Conservation (phyloP, 352 stramenopile genomes). For the Phytopythium helicoides region DNA sequence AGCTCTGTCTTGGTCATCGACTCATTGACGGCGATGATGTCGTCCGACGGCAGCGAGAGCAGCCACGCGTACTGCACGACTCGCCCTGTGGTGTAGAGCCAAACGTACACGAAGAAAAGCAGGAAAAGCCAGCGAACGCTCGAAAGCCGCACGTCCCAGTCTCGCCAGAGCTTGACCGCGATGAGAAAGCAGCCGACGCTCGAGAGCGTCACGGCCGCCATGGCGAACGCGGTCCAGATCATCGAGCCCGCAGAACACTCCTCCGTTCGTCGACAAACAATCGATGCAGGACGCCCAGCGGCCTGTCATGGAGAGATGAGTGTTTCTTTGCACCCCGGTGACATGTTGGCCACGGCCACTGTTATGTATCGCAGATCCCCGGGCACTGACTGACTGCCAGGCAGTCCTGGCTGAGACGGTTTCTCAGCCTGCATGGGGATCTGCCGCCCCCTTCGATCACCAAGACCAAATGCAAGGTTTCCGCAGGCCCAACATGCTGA, state of each 20-base stretch:
- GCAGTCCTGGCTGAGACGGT: no score
- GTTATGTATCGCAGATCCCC: background rate
- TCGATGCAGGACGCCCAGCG: no score
- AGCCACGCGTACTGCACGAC: constrained; percentile 17
- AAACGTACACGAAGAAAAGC: constrained; percentile 35
- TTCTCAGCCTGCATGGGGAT: no score
- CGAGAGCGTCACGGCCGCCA: constrained; percentile 15
- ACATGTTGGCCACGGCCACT: background rate
- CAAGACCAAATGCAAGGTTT: background rate
- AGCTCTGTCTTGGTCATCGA: constrained; percentile 17
- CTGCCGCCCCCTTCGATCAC: no score
- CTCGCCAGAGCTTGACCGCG: constrained; percentile 21
- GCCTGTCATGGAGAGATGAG: no score
- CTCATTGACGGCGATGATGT: constrained; percentile 15
- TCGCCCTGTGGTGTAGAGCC: constrained; percentile 19
- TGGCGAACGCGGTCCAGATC: constrained; percentile 29
- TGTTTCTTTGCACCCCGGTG: constrained; percentile 3
- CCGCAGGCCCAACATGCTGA: background rate
- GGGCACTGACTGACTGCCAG: no score
- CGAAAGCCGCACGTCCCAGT: constrained; percentile 38
- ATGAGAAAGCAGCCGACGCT: constrained; percentile 18
- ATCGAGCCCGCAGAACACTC: constrained; percentile 10
- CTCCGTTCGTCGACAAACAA: no score
- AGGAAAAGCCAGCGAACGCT: constrained; percentile 35
- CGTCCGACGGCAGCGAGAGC: constrained; percentile 11